Evolutionary conservation across 345 rosid genomes (phyloP).

Genomic region (Murraya koenigii): DNA sequence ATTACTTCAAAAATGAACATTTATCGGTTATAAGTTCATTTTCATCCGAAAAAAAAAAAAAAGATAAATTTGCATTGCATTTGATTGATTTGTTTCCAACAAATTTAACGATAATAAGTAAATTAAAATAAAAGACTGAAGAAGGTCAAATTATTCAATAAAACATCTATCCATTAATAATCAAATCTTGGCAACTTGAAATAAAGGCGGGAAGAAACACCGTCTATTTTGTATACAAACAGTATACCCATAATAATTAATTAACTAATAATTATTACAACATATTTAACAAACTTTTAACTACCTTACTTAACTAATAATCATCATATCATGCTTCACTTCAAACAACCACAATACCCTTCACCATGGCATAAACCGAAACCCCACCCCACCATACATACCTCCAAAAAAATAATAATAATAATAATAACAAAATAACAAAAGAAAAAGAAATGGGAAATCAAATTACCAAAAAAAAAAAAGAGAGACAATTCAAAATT

Average conservation of each 20-base stretch:
- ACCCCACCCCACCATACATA: not conserved
- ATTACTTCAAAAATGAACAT: no score
- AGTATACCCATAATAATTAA: slow-evolving; percentile 26
- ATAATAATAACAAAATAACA: no score
- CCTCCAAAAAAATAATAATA: not conserved
- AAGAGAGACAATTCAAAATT: not conserved
- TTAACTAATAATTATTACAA: slow-evolving; percentile 6
- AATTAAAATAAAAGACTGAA: no score
- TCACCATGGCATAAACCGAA: not conserved
- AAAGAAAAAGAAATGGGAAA: not conserved
- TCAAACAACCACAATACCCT: slow-evolving; percentile 13
- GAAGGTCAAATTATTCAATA: no score
- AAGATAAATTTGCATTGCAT: no score
- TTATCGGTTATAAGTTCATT: no score
- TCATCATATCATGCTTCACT: not conserved
- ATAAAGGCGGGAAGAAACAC: slow-evolving; percentile 1
- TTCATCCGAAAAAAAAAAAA: no score
- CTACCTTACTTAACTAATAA: slow-evolving; percentile 15
- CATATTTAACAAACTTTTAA: slow-evolving; percentile 32
- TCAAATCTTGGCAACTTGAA: not conserved
- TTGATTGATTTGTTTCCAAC: no score
- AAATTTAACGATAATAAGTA: no score
- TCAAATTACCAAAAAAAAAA: not conserved
- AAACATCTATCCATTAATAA: no score
- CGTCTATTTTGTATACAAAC: slow-evolving; percentile 18